Conservation (phyloP, 805 yeast species). For the Saturnispora saitoi region DNA sequence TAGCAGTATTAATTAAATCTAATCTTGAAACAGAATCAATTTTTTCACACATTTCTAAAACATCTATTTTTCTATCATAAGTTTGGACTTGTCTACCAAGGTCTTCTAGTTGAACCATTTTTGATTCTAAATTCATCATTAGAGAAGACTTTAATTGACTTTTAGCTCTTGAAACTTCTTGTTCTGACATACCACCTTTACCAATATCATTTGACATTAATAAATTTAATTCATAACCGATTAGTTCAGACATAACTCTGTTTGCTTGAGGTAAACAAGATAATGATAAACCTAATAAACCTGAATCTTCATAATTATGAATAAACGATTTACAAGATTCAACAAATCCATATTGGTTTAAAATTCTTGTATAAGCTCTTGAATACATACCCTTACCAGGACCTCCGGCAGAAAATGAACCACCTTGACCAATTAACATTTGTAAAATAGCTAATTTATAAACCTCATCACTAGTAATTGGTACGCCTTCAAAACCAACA, state of each 20-base stretch:
- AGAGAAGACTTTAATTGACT: conserved; percentile 83
- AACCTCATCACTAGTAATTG: conserved; percentile 75
- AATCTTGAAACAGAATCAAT: conserved; percentile 59
- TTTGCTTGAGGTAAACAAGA: conserved; percentile 85
- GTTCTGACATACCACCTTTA: conserved; percentile 53
- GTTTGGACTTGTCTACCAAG: conserved; percentile 90
- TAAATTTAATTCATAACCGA: conserved; percentile 52
- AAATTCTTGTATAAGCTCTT: conserved; percentile 79
- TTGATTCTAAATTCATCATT: conserved; percentile 87
- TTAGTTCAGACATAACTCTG: conserved; percentile 69
- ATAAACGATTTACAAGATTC: conserved; percentile 85
- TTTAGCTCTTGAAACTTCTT: conserved; percentile 82
- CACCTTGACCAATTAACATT: conserved; percentile 91
- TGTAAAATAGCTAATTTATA: conserved; percentile 88
- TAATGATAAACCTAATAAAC: conserved; percentile 81
- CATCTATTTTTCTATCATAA: conserved; percentile 65
- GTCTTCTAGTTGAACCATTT: conserved; percentile 90
- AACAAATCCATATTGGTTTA: conserved; percentile 84
- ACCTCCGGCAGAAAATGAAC: conserved; percentile 96
- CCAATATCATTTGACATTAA: conserved; percentile 37
- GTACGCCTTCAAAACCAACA: conserved; percentile 80
- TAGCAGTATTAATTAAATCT: conserved; percentile 70
- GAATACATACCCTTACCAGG: conserved; percentile 99
- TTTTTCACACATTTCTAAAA: conserved; percentile 70
- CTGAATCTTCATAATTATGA: conserved; percentile 84